Percentiles rank a stretch among this genome's conserved stretches.
Evolutionary conservation across 2,329 filamentous ascomycete species (phyloP).

Genomic region (Sporothrix globosa): DNA sequence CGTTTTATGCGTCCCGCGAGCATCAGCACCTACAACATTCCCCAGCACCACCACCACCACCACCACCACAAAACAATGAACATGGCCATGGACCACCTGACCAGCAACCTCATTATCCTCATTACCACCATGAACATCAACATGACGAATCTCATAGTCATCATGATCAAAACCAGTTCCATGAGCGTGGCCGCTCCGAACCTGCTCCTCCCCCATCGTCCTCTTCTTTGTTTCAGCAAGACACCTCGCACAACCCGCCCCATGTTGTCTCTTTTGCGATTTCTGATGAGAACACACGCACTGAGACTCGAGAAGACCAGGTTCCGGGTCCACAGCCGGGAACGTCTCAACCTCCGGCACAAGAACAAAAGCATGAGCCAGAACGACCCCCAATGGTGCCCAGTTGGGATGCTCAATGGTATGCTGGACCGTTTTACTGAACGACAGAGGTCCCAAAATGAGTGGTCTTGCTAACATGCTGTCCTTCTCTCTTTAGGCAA

Average conservation of each 20-base stretch:
- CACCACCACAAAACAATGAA: slow-evolving; percentile 34
- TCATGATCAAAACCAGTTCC: slow-evolving; percentile 25
- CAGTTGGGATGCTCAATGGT: slow-evolving; percentile 61
- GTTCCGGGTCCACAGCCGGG: slow-evolving; percentile 40
- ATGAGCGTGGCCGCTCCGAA: slow-evolving; percentile 16
- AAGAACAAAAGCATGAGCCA: slow-evolving; percentile 44
- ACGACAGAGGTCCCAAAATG: background rate
- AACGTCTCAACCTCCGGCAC: slow-evolving; percentile 46
- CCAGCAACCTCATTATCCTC: slow-evolving; percentile 36
- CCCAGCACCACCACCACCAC: slow-evolving; percentile 26
- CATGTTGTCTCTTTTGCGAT: slow-evolving; percentile 43
- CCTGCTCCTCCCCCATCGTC: slow-evolving; percentile 19
- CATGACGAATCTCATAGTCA: slow-evolving; percentile 24
- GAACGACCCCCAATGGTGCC: slow-evolving; percentile 41
- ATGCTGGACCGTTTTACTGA: slow-evolving; percentile 36
- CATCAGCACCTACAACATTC: slow-evolving; percentile 35
- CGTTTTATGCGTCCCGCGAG: slow-evolving; percentile 36
- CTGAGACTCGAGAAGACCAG: slow-evolving; percentile 54
- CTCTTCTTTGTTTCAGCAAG: slow-evolving; percentile 26
- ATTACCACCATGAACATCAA: slow-evolving; percentile 35
- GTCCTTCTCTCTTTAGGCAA: slow-evolving; percentile 51
- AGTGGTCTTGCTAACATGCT: slow-evolving; percentile 35
- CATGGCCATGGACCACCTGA: slow-evolving; percentile 34
- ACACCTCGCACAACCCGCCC: slow-evolving; percentile 38
- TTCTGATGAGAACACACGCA: slow-evolving; percentile 49